Conservation (phyloP, 805 yeast species). For the Yarrowia osloensis region DNA sequence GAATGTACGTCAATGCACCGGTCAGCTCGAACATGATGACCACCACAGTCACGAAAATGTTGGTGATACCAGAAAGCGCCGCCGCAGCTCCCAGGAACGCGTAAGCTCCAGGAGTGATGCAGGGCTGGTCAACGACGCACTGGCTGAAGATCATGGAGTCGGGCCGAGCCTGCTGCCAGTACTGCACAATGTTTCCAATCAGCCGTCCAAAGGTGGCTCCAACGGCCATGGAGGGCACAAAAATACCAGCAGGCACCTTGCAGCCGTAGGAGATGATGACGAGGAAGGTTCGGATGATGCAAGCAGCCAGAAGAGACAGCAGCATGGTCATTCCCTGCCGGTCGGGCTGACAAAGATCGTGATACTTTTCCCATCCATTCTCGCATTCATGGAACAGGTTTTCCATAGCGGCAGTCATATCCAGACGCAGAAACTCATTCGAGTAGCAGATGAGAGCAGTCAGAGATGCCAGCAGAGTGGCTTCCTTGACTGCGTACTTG, state of each 20-base stretch:
- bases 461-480: slow-evolving; percentile 60
- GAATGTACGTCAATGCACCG: slow-evolving; percentile 86
- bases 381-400: slow-evolving; percentile 82
- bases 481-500: slow-evolving; percentile 67
- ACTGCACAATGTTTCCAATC: slow-evolving; percentile 71
- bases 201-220: slow-evolving; percentile 95
- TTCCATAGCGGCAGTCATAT: slow-evolving; percentile 97
- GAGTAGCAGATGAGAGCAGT: slow-evolving; percentile 81
- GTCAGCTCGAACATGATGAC: slow-evolving; percentile 93
- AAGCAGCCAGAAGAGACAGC: slow-evolving; percentile 64
- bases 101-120: slow-evolving; percentile 91
- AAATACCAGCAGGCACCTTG: slow-evolving; percentile 89
- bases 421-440: slow-evolving; percentile 75
- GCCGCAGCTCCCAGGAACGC: slow-evolving; percentile 97
- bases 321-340: slow-evolving; percentile 43
- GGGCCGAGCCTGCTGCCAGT: slow-evolving; percentile 47
- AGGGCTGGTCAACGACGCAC: slow-evolving; percentile 50
- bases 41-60: slow-evolving; percentile 87
- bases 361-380: slow-evolving; percentile 48
- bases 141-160: slow-evolving; percentile 43
- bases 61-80: slow-evolving; percentile 90
- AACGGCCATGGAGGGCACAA: slow-evolving; percentile 95
- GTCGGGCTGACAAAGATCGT: slow-evolving; percentile 40
- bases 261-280: slow-evolving; percentile 83
- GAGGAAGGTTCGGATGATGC: slow-evolving; percentile 65